Evolutionary conservation across 163 green algal genomes (phyloP).

Genomic region (Smithsoniella earleae): DNA sequence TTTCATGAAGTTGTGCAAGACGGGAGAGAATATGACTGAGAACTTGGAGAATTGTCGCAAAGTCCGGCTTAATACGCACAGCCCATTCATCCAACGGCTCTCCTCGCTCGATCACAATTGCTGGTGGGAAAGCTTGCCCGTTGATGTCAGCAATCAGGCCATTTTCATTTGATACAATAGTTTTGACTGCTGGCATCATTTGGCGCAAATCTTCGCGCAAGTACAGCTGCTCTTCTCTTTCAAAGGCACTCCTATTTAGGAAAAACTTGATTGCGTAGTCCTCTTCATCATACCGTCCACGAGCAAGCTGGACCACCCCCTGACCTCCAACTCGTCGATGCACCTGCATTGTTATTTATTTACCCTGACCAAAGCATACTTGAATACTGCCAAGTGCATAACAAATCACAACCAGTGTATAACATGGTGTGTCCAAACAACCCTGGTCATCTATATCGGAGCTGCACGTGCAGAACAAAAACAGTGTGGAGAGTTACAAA

Average conservation of each 20-base stretch:
- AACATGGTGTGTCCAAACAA: not conserved
- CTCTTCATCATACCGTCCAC: slow-evolving; percentile 10
- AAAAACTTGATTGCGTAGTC: slow-evolving; percentile 30
- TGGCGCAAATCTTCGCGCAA: slow-evolving; percentile 2
- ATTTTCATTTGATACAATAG: slow-evolving; percentile 1
- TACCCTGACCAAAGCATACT: no score
- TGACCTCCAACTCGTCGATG: slow-evolving; percentile 21
- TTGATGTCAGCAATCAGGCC: not conserved
- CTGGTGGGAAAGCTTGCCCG: not conserved
- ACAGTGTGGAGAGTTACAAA: no score
- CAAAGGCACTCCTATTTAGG: slow-evolving; percentile 8
- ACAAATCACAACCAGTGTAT: not conserved
- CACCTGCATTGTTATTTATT: no score
- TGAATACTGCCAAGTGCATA: no score
- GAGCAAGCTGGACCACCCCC: not conserved
- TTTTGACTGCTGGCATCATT: slow-evolving; percentile 26
- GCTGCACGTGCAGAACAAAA: not conserved
- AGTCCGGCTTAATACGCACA: slow-evolving; percentile 21
- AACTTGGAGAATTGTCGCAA: slow-evolving; percentile 16
- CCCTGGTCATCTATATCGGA: not conserved
- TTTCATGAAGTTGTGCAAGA: not conserved
- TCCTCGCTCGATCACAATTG: slow-evolving; percentile 7
- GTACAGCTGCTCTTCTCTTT: slow-evolving; percentile 11
- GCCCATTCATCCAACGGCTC: slow-evolving; percentile 19
- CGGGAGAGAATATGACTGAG: slow-evolving; percentile 23